Evolutionary conservation across 2,329 filamentous ascomycete genomes (phyloP).

Genomic region (Botryotinia convoluta): DNA sequence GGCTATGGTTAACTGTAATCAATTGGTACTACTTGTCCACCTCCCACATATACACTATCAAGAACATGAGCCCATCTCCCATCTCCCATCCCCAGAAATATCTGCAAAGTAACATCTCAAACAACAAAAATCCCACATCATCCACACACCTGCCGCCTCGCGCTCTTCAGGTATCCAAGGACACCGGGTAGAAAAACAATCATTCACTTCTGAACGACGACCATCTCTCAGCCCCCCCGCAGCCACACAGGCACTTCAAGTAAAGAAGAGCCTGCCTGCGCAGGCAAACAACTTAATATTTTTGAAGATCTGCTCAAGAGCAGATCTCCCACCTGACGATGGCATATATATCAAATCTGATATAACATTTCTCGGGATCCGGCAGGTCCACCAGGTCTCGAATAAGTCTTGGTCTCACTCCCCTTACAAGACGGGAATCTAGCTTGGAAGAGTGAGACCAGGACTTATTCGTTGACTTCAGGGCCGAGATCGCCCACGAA

Average conservation of each 20-base stretch:
- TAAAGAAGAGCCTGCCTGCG: background rate
- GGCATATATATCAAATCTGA: background rate
- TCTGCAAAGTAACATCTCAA: background rate
- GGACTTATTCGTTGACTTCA: conserved; percentile 96
- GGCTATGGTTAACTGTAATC: background rate
- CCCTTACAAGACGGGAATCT: conserved; percentile 92
- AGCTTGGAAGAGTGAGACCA: conserved; percentile 94
- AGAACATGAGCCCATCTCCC: background rate
- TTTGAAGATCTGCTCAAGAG: background rate
- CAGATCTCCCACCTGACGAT: background rate
- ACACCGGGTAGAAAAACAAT: background rate
- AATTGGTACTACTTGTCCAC: background rate
- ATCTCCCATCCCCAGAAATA: background rate
- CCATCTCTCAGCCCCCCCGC: background rate
- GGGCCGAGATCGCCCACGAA: conserved; percentile 88
- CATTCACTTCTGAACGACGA: background rate
- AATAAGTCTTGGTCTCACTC: background rate
- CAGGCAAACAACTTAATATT: background rate
- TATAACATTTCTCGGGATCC: background rate
- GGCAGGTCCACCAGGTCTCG: background rate
- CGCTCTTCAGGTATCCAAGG: background rate
- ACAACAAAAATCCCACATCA: too few relatives aligned
- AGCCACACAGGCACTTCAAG: background rate
- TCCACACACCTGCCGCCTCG: background rate
- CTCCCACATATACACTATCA: background rate